Evolutionary conservation across 1,139 yeast species (phyloP).

Genomic region (Kurtzmaniella quercitrusa): DNA sequence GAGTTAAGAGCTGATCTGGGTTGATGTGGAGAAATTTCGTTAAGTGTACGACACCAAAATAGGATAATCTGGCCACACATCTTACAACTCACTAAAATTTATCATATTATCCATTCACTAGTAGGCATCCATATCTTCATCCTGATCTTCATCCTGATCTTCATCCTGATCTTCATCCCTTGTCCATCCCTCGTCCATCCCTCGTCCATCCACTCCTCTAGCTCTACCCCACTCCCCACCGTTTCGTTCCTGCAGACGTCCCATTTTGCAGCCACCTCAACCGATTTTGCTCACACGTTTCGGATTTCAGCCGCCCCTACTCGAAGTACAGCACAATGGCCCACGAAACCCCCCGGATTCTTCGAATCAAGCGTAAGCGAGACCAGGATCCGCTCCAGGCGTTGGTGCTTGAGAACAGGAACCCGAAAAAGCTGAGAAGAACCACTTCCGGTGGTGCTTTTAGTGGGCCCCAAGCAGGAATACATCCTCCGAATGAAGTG

Average conservation of each 20-base stretch:
- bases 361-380: slow-evolving; percentile 80
- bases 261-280: not conserved
- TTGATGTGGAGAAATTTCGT: no score
- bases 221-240: no score
- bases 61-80: no score
- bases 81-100: no score
- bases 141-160: no score
- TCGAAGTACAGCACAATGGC: not conserved
- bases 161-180: no score
- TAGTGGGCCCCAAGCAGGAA: slow-evolving; percentile 8
- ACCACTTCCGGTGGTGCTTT: slow-evolving; percentile 5
- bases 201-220: no score
- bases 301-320: not conserved
- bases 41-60: no score
- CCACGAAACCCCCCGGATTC: slow-evolving; percentile 48
- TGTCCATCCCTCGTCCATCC: no score
- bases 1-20: no score
- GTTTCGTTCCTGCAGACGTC: not conserved
- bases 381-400: slow-evolving; percentile 87
- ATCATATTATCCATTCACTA: no score
- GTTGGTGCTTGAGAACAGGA: slow-evolving; percentile 41
- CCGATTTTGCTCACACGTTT: not conserved
- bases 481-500: slow-evolving; percentile 10
- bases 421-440: slow-evolving; percentile 26
- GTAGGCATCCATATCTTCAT: no score